phyloP scores from a whole-genome alignment of 148 eudicot species.

The Gaultheria prostrata region DNA sequence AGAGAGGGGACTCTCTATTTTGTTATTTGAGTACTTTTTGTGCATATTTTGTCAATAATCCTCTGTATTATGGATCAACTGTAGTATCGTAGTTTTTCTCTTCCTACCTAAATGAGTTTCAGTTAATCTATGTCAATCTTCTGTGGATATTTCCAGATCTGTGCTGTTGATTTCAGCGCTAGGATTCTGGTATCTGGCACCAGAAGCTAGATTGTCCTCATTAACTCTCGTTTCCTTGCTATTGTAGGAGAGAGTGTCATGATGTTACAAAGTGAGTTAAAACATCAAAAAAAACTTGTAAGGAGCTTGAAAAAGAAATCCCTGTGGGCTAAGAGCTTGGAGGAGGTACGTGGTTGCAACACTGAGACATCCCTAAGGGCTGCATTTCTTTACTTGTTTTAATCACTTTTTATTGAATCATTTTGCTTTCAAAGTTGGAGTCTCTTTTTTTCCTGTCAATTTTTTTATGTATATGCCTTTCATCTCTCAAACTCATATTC shows the following conservation, averaged over 20 bases:
- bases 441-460: not conserved
- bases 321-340: slow-evolving; percentile 85
- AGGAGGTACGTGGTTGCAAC: slow-evolving; percentile 54
- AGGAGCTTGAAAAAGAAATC: slow-evolving; percentile 84
- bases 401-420: not conserved
- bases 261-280: slow-evolving; percentile 77
- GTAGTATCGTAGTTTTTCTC: not conserved
- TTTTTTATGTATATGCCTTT: not conserved
- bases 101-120: not conserved
- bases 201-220: not conserved
- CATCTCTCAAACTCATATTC: not conserved
- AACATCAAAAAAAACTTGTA: slow-evolving; percentile 79
- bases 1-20: not conserved
- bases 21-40: not conserved
- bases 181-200: slow-evolving; percentile 8
- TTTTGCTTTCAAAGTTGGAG: not conserved
- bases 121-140: not conserved
- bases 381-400: not conserved
- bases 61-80: not conserved
- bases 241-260: slow-evolving; percentile 67
- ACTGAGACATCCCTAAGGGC: not conserved
- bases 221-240: slow-evolving; percentile 8
- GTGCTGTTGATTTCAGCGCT: slow-evolving; percentile 1
- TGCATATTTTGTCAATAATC: not conserved
- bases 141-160: not conserved